These are phyloP conservation scores for Echium plantagineum DNA, from an alignment of 257 asterid species.

Conservation along the genomic window DNA sequence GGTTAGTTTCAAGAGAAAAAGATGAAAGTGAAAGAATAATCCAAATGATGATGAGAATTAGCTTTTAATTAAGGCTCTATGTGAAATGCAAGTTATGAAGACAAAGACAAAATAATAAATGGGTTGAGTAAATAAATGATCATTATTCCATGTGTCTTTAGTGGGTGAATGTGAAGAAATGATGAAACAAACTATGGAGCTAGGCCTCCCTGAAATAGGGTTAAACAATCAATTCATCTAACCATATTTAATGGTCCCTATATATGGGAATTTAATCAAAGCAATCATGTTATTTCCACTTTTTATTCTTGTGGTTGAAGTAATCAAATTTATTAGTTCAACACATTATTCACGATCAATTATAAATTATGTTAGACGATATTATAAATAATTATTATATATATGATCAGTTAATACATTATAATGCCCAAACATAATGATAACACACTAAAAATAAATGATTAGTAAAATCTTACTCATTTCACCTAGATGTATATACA, in stretches of 20 bases:
- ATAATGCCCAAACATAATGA: no score
- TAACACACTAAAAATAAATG: no score
- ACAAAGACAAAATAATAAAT: slow-evolving; percentile 33
- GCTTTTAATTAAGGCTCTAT: not conserved
- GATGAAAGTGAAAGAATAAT: slow-evolving; percentile 1
- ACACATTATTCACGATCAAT: no score
- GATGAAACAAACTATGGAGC: slow-evolving; percentile 14
- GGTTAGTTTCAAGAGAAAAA: not conserved
- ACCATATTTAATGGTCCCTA: not conserved
- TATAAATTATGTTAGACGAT: no score
- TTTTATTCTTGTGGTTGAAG: no score
- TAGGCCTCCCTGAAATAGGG: slow-evolving; percentile 3
- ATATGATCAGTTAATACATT: no score
- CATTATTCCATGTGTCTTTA: slow-evolving; percentile 36
- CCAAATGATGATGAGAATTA: slow-evolving; percentile 24
- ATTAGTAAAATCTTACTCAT: no score
- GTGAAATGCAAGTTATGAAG: slow-evolving; percentile 8
- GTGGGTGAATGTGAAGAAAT: slow-evolving; percentile 26
- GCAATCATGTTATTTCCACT: no score
- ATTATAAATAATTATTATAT: no score
- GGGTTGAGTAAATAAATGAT: slow-evolving; percentile 28
- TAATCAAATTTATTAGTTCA: no score
- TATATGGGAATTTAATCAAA: not conserved
- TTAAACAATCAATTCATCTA: not conserved
- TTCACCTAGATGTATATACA: no score